Base-by-base conservation (phyloP, 306 rosid genomes). In the Hippophae gyantsensis region DNA sequence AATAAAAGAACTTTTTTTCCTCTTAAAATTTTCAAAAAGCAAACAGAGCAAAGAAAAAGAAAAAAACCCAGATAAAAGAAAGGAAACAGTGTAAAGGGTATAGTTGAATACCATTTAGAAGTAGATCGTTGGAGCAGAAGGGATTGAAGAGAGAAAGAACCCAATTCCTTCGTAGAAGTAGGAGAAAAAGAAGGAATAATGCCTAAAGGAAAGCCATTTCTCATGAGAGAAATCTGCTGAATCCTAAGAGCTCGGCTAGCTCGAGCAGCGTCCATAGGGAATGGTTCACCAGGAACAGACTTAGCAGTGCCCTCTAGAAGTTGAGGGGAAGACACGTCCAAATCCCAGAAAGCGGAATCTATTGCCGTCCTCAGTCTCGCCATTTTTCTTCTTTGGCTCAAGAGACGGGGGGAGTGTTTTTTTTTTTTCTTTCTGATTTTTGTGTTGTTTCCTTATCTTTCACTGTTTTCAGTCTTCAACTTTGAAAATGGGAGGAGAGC, bases 271-370 rank as follows among this genome's bases (percentile, higher is more conserved):
- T 90, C 96, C 42, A 81, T 63, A 25, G 98, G 96, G 48, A 85
- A 57, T 0, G 98, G 86, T 53, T 76, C 82, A 13, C 89, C 95
- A 0, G 96, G 96, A 3, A 90, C 72, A 48, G 72, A 66, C 70
- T 83, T 85, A 47, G 81, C 92, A 10, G 75, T 48, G 12, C 95
- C 96, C 10, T 82, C 84, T 3, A 85, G 74, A 68, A 64, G 61
- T 40, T 62, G 94, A 58, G 98, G 84, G 0, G 97, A 77, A 0
- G 95, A 65, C 12, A 87, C 66, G 65, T 87, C 81, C 49, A 77
- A 51, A 66, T 87, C 92, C 92, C 89, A 79, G 76, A 87, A 90
- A 14, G 86, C 63, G 0, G 96, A 84, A 70, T 87, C 97, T 80
- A 90, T 90, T 52, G 92, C 84, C 13, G 97, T 81, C 69, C 78